A percentile compares a stretch with the other conserved stretches of the same genome.
Evolutionary conservation across 2,329 filamentous ascomycete genomes (phyloP).

Genomic region (Colletotrichum noveboracense): DNA sequence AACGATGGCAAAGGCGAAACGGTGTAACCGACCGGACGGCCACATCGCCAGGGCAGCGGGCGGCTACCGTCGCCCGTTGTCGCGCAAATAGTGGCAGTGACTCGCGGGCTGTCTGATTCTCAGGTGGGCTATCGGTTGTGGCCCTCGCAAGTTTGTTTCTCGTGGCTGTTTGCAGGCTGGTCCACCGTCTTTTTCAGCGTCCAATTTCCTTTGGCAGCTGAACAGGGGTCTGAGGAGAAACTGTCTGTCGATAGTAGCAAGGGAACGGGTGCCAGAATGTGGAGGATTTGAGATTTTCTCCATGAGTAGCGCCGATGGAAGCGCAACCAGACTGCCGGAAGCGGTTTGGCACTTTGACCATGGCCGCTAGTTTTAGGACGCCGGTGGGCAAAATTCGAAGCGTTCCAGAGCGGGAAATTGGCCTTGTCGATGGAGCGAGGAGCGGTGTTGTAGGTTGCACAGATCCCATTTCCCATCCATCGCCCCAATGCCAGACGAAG

Average conservation of each 20-base stretch:
- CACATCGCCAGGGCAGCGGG: neutral
- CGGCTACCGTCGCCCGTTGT: neutral
- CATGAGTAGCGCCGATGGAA: slow-evolving; percentile 12
- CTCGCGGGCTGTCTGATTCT: neutral
- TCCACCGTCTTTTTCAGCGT: neutral
- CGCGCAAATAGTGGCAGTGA: neutral
- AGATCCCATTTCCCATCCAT: neutral
- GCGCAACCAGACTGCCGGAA: neutral
- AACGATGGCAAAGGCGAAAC: neutral
- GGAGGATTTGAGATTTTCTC: slow-evolving; percentile 18
- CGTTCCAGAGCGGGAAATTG: slow-evolving; percentile 13
- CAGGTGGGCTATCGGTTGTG: neutral
- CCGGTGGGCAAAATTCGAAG: neutral
- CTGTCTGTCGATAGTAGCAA: slow-evolving; percentile 1
- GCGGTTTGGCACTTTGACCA: slow-evolving; percentile 2
- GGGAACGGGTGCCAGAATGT: neutral
- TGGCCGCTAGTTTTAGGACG: neutral
- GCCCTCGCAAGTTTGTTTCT: neutral
- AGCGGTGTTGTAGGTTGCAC: neutral
- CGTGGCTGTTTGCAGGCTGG: neutral
- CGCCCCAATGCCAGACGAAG: neutral
- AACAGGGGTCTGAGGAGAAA: neutral
- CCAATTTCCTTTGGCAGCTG: slow-evolving; percentile 5
- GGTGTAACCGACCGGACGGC: neutral
- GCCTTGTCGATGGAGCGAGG: neutral